Evolutionary conservation across 306 rosid species (phyloP).

Genomic region (Cucumis hystrix): DNA sequence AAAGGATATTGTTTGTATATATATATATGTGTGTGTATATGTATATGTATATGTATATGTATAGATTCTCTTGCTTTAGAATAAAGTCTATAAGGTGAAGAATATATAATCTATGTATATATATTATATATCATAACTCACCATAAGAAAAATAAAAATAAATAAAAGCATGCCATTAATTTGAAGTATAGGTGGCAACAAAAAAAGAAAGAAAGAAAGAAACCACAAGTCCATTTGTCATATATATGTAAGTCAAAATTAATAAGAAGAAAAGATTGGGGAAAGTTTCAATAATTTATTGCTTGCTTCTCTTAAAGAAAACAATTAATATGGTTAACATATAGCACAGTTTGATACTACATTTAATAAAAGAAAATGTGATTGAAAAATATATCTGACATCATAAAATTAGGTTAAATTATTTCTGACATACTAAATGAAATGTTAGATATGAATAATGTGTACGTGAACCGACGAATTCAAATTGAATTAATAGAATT

Average conservation of each 20-base stretch:
- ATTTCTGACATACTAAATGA: no score
- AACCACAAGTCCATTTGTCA: background rate
- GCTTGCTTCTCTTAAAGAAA: background rate
- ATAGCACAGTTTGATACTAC: no score
- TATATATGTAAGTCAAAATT: background rate
- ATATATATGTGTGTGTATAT: no score
- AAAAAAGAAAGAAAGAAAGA: background rate
- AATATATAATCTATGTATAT: background rate
- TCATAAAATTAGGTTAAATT: no score
- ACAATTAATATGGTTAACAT: background rate
- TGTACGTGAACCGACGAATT: no score
- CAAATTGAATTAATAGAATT: no score
- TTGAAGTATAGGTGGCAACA: background rate
- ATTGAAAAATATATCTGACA: no score
- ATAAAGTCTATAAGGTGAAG: background rate
- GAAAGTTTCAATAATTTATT: background rate
- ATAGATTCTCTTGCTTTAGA: background rate
- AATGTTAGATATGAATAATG: no score
- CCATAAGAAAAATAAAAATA: no score
- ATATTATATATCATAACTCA: no score
- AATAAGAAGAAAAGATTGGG: background rate
- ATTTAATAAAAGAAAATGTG: no score
- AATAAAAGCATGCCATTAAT: background rate
- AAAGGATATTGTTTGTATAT: background rate
- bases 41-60: no score